Conservation (phyloP, 108 stramenopile species). For the Nitzschia putrida region DNA sequence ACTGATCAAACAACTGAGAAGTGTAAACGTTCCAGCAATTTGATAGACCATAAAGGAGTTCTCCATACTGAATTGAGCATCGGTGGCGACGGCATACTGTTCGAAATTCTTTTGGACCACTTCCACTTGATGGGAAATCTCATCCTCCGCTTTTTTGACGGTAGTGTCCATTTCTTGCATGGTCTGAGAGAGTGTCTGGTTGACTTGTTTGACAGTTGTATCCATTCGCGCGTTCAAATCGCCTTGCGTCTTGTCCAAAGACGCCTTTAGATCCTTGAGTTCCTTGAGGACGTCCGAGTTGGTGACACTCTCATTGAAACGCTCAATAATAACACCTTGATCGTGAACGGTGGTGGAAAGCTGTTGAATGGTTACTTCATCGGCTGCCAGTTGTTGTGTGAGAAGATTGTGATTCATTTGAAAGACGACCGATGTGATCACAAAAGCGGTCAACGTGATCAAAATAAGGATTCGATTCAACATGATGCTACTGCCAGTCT, state of each 20-base stretch:
- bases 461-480: slow-evolving; percentile 41
- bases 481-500: slow-evolving; percentile 6
- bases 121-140: slow-evolving; percentile 55
- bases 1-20: slow-evolving; percentile 83
- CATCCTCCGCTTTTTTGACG: slow-evolving; percentile 48
- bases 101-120: slow-evolving; percentile 69
- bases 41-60: slow-evolving; percentile 93
- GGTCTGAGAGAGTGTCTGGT: slow-evolving; percentile 40
- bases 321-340: slow-evolving; percentile 61
- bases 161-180: slow-evolving; percentile 42
- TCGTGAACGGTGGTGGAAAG: slow-evolving; percentile 21
- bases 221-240: slow-evolving; percentile 30
- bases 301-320: slow-evolving; percentile 78
- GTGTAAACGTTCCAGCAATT: slow-evolving; percentile 88
- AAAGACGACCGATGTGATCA: slow-evolving; percentile 26
- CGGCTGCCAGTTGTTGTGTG: slow-evolving; percentile 21
- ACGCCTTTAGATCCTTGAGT: slow-evolving; percentile 43
- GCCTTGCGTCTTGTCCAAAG: slow-evolving; percentile 35
- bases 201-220: slow-evolving; percentile 26
- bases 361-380: slow-evolving; percentile 35
- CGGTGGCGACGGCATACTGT: slow-evolving; percentile 68
- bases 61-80: slow-evolving; percentile 90
- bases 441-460: slow-evolving; percentile 22
- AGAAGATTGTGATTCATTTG: slow-evolving; percentile 27
- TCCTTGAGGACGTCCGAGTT: slow-evolving; percentile 72